These are phyloP conservation scores for Skeletonema menzelii DNA, from an alignment of 108 stramenopile genomes.

Conservation along the genomic window DNA sequence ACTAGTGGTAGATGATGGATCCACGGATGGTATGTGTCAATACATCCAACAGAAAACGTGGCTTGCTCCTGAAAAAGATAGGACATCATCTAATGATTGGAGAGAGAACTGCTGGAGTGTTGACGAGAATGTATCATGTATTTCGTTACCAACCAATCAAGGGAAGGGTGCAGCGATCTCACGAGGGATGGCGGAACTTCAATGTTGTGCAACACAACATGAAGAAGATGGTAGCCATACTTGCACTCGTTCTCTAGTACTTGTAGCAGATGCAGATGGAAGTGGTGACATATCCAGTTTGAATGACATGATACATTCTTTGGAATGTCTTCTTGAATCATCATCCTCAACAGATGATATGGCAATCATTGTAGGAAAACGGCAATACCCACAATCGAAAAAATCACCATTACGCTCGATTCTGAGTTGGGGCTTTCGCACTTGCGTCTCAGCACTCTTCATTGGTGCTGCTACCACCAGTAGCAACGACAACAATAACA, in stretches of 20 bases:
- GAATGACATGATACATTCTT: constrained; percentile 43
- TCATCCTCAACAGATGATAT: background rate
- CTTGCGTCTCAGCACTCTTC: constrained; percentile 13
- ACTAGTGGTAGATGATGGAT: constrained; percentile 78
- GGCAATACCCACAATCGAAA: background rate
- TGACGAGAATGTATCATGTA: constrained; percentile 31
- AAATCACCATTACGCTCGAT: constrained; percentile 28
- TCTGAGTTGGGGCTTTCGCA: constrained; percentile 37
- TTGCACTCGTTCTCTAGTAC: constrained; percentile 16
- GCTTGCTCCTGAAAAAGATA: background rate
- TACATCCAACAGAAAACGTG: constrained; percentile 21
- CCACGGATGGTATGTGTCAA: constrained; percentile 59
- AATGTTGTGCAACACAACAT: background rate
- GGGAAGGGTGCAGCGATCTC: constrained; percentile 83
- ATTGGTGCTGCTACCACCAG: background rate
- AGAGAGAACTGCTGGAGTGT: constrained; percentile 19
- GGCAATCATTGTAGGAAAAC: constrained; percentile 29
- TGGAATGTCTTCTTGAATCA: constrained; percentile 24
- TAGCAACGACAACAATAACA: background rate
- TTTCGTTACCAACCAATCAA: constrained; percentile 56
- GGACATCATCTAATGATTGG: background rate
- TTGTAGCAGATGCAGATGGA: constrained; percentile 84
- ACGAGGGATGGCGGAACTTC: constrained; percentile 48
- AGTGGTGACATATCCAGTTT: constrained; percentile 69
- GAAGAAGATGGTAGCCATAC: background rate